Conservation (phyloP, 2,329 filamentous ascomycete species). For the Penicillium capsulatum region DNA sequence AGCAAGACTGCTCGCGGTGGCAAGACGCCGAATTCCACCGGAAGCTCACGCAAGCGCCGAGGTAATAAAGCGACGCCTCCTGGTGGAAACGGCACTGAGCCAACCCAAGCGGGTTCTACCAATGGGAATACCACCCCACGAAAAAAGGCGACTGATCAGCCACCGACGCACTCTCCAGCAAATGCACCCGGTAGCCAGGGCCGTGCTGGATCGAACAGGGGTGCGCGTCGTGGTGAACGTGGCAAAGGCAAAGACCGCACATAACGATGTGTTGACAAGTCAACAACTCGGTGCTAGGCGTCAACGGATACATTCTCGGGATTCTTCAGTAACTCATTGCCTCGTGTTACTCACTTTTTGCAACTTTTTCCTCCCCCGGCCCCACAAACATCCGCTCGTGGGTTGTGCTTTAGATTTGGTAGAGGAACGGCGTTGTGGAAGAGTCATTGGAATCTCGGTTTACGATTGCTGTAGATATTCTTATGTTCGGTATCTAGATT, state of each 20-base stretch:
- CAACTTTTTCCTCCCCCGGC: too few species aligned
- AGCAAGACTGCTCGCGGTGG: constrained; percentile 16
- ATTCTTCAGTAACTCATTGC: too few species aligned
- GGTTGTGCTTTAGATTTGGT: too few species aligned
- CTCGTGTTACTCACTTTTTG: neutral
- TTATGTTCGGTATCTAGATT: too few species aligned
- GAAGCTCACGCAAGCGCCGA: constrained; percentile 16
- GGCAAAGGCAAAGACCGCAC: constrained; percentile 20
- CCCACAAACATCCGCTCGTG: too few species aligned
- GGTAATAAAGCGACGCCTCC: constrained; percentile 12
- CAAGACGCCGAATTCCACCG: constrained; percentile 8
- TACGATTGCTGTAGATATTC: too few species aligned
- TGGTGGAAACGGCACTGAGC: constrained; percentile 6
- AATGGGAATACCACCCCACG: constrained; percentile 5
- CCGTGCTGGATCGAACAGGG: constrained; percentile 12
- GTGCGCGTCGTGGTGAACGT: constrained; percentile 17
- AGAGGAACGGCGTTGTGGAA: too few species aligned
- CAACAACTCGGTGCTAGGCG: too few species aligned
- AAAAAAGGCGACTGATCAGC: constrained; percentile 14
- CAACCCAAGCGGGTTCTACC: constrained; percentile 1
- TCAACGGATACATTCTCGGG: too few species aligned
- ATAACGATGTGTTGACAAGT: too few species aligned
- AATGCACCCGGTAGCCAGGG: constrained; percentile 11
- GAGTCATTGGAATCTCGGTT: too few species aligned
- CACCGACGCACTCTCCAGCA: constrained; percentile 9